Base-by-base conservation (phyloP, 2,329 filamentous ascomycete genomes). In the Cladosporium sphaerospermum region DNA sequence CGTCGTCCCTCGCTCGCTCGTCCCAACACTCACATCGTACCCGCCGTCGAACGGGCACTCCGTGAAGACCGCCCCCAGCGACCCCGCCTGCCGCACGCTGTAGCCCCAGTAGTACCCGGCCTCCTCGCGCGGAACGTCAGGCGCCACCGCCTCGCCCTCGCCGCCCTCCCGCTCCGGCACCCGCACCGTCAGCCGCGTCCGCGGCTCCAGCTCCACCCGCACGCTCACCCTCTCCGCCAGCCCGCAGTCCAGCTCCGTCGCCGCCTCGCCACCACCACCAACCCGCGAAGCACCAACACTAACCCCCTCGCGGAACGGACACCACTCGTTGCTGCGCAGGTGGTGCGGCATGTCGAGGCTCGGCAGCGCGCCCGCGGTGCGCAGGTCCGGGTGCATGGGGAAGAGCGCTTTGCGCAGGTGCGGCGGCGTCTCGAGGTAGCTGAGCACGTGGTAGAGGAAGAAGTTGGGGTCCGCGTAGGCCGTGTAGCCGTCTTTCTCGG, bases 31-130 rank as follows among this genome's bases (percentile, higher is more conserved):
- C 53, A 91, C 61, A 69, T 95, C 88, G 69, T 95, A 95, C 10
- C 89, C 89, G 43, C 81, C 82, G 53, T 87, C 82, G 65, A 81
- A 89, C 0, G 82, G 78, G 59, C 82, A 84, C 66, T 91, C 88
- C 3, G 88, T 90, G 63, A 92, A 90, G 7, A 95, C 82, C 4
- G 78, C 74, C 4, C 86, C 86, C 4, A 95, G 77, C 2, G 81
- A 84, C 4, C 70, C 63, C 34, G 84, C 84, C 56, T 78, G 81
- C 23, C 89, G 81, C 3, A 90, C 82, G 8, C 74, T 78, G 68
- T 86, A 95, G 43, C 89, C 89, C 89, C 89, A 95, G 71, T 91
- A 95, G 70, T 89, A 93, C 0, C 89, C 89, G 1, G 76, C 81
- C 58, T 90, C 82, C 49, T 86, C 85, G 54, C 89, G 79, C 1